Percentiles rank a stretch among this genome's conserved stretches.
phyloP scores from a whole-genome alignment of 2,329 filamentous ascomycete genomes.

The Verticillium tricorpus region DNA sequence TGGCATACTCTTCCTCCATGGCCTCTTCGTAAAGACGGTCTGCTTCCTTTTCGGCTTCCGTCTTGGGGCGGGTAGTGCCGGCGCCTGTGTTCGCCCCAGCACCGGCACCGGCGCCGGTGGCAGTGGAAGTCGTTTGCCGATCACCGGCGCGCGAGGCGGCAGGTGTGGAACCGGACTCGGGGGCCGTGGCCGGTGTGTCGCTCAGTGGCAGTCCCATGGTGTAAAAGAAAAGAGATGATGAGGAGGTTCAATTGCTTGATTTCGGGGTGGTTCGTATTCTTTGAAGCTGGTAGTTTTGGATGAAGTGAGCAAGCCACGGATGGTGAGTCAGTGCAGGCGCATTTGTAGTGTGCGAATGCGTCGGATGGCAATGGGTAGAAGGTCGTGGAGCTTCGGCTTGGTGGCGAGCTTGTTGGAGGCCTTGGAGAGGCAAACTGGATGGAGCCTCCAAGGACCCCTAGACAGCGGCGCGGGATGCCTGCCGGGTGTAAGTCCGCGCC shows the following conservation, averaged over 20 bases:
- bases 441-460: background rate
- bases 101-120: constrained; percentile 29
- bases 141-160: background rate
- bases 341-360: constrained; percentile 8
- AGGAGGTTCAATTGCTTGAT: background rate
- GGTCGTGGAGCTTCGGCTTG: background rate
- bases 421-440: background rate
- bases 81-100: constrained; percentile 43
- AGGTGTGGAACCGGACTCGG: background rate
- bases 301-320: background rate
- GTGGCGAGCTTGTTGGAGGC: background rate
- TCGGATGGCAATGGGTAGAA: background rate
- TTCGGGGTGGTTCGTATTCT: no score
- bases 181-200: background rate
- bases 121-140: background rate
- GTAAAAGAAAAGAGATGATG: constrained; percentile 1
- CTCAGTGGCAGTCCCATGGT: constrained; percentile 23
- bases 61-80: constrained; percentile 41
- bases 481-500: background rate
- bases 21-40: constrained; percentile 46
- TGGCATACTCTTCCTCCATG: constrained; percentile 54
- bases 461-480: no score
- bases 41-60: constrained; percentile 43
- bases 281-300: no score
- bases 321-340: background rate